A percentile compares a stretch with the other conserved stretches of the same genome.
These are phyloP conservation scores for Fomitopsis pulvina DNA, from an alignment of 768 basidiomycete species.

Conservation along the genomic window DNA sequence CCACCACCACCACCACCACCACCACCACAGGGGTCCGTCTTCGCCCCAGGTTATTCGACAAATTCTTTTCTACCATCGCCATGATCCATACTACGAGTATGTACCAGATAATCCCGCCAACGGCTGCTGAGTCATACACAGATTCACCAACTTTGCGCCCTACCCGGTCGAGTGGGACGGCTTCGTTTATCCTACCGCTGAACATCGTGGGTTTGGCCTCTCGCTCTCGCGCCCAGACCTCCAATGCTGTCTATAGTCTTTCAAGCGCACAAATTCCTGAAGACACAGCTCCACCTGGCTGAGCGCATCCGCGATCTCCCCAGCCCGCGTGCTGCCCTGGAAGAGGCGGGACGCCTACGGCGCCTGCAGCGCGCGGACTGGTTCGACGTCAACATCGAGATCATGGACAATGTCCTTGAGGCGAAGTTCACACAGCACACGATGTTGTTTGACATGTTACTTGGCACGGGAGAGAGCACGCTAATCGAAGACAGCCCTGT, in stretches of 20 bases:
- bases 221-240: background rate
- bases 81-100: background rate
- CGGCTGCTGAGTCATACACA: background rate
- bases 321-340: constrained; percentile 6
- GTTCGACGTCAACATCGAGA: constrained; percentile 6
- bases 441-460: constrained; percentile 44
- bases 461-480: constrained; percentile 42
- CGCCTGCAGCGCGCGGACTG: constrained; percentile 3
- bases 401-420: constrained; percentile 55
- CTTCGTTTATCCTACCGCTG: background rate
- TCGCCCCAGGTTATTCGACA: background rate
- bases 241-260: background rate
- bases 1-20: background rate
- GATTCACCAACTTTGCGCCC: constrained; percentile 1
- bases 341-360: constrained; percentile 6
- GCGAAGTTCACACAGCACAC: constrained; percentile 70
- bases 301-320: constrained; percentile 8
- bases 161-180: background rate
- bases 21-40: background rate
- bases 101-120: background rate
- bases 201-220: background rate
- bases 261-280: constrained; percentile 10
- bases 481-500: constrained; percentile 24
- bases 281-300: constrained; percentile 6
- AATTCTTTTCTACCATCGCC: constrained; percentile 1